Conservation (phyloP, 192 early-diverging fungal species). For the Entomortierella lignicola region DNA sequence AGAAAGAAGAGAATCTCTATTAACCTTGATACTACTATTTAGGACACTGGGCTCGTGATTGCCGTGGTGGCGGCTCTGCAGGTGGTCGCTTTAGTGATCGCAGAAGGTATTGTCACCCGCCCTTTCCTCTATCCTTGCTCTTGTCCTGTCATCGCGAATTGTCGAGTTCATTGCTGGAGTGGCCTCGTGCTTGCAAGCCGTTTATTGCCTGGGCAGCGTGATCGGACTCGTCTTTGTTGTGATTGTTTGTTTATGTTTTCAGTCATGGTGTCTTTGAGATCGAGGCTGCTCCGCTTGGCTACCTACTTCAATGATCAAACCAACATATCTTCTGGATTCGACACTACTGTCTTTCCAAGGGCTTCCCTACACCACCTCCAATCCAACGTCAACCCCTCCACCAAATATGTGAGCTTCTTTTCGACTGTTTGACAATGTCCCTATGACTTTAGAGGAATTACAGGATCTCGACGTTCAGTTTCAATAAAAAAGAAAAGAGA, state of each 20-base stretch:
- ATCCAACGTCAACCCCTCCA: no score
- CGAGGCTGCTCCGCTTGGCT: neutral
- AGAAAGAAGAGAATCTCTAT: neutral
- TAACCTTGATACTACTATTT: neutral
- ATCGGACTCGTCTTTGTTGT: neutral
- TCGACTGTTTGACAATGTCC: no score
- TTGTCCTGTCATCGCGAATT: constrained; percentile 22
- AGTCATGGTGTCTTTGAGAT: neutral
- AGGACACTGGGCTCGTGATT: constrained; percentile 66
- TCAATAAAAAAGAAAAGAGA: neutral
- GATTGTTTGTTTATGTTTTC: neutral
- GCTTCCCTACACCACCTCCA: neutral
- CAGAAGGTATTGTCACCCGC: constrained; percentile 53
- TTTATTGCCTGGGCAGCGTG: constrained; percentile 15
- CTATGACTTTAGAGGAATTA: no score
- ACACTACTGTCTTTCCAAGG: neutral
- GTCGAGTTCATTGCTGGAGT: constrained; percentile 12
- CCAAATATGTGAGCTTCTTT: no score
- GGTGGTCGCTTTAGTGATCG: constrained; percentile 48
- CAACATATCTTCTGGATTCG: neutral
- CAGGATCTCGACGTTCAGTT: neutral
- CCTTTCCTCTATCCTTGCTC: constrained; percentile 9
- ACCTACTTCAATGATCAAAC: neutral
- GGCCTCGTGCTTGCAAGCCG: constrained; percentile 1
- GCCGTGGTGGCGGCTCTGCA: constrained; percentile 40